Base-by-base conservation (phyloP, 2,329 filamentous ascomycete species). In the Aureobasidium melanogenum region DNA sequence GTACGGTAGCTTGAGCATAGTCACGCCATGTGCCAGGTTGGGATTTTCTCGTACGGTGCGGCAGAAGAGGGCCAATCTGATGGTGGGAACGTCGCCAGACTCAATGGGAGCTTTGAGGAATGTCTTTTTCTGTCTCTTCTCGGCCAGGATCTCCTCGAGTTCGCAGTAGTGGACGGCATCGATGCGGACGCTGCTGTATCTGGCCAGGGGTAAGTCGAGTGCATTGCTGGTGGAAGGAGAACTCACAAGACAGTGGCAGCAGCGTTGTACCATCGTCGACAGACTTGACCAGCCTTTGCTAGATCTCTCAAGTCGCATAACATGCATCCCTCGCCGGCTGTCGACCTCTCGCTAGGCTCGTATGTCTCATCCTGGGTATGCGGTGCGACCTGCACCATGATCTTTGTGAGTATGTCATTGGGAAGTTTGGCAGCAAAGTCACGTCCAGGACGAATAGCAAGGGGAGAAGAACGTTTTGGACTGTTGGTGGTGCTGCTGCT, bases 151-250 rank as follows among this genome's bases (percentile, higher is more conserved):
- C 63, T 89, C 87, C 74, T 97, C 93, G 68, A 89, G 87, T 65
- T 88, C 85, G 78, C 93, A 97, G 76, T 96, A 97, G 75, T 97
- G 93, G 34, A 97, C 92, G 19, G 89, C 84, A 72, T 97, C 93
- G 72, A 97, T 94, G 63, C 92, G 89, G 66, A 97, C 86, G 77
- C 91, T 92, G 69, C 87, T 86, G 73, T 95, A 96, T 6, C 44
- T 47, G 15, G 24, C 2, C 15, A 47, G 44, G 14, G 24, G 44
- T 47, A 15, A 47, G 44, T n/a, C 8, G 8, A 9, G 44, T 28
- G 15, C 3, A 28, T 2, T 30, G 22, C 4, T 30, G 8, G 4
- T 28, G 24, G 14, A 17, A 30, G 28, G 44, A n/a, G 14, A 26
- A 82, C 88, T 73, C 80, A 96, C 88, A 86, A 76, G 58, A 84